Evolutionary conservation across 176 grass and related monocot species (phyloP).

Genomic region (Hyparrhenia diplandra): DNA sequence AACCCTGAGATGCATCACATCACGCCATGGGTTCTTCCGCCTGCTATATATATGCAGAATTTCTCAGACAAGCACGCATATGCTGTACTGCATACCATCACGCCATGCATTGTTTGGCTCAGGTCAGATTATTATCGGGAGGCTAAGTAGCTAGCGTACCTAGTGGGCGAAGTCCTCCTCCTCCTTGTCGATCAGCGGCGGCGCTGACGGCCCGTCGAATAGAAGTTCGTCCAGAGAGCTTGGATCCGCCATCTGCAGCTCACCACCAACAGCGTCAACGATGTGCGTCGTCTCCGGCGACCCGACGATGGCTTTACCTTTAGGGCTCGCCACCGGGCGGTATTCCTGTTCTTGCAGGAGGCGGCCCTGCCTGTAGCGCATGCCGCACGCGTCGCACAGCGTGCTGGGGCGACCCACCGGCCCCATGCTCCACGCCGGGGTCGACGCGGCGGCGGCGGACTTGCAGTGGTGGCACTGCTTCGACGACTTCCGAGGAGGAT

Average conservation of each 20-base stretch:
- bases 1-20: too few species aligned
- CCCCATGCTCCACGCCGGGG: too few species aligned
- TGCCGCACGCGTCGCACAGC: too few species aligned
- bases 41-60: too few species aligned
- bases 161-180: background rate
- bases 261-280: background rate
- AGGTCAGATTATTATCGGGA: background rate
- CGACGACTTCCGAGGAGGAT: too few species aligned
- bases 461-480: too few species aligned
- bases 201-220: background rate
- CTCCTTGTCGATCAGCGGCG: background rate
- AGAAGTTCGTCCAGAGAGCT: background rate
- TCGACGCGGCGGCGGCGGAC: too few species aligned
- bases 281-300: background rate
- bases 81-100: background rate
- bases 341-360: background rate
- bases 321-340: background rate
- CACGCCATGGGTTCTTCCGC: too few species aligned
- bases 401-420: too few species aligned
- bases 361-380: background rate
- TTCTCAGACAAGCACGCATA: background rate
- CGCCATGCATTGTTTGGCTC: background rate
- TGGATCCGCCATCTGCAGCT: background rate
- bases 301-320: background rate
- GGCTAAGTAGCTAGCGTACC: too few species aligned